Evolutionary conservation across 2,329 filamentous ascomycete genomes (phyloP).

Genomic region (Paramyrothecium sp.): DNA sequence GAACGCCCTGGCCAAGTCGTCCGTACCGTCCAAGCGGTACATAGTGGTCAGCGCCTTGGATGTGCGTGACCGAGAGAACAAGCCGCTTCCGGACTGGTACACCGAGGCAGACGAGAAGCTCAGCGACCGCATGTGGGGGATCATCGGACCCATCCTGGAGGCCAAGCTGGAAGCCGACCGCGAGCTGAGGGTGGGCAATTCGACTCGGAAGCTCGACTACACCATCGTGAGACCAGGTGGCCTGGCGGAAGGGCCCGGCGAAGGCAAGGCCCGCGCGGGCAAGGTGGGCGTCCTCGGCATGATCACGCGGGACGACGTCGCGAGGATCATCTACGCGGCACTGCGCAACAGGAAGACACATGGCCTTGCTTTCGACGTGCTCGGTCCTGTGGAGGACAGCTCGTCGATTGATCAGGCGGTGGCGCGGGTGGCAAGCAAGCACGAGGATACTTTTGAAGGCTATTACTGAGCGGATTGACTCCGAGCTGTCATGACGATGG

Average conservation of each 20-base stretch:
- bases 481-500: background rate
- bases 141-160: conserved; percentile 1
- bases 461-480: background rate
- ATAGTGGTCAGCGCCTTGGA: conserved; percentile 1
- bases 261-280: background rate
- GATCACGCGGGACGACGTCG: conserved; percentile 1
- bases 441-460: conserved; percentile 2
- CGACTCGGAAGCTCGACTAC: background rate
- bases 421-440: background rate
- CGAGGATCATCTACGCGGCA: background rate
- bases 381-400: background rate
- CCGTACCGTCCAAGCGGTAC: background rate
- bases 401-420: background rate
- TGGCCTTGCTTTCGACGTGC: conserved; percentile 1
- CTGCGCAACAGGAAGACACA: background rate
- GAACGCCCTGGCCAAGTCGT: background rate
- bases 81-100: conserved; percentile 2
- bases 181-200: conserved; percentile 1
- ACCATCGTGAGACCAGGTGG: conserved; percentile 2
- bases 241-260: background rate
- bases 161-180: background rate
- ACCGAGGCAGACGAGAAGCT: conserved; percentile 2
- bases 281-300: background rate
- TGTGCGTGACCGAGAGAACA: conserved; percentile 1
- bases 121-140: conserved; percentile 2